Base-by-base conservation (phyloP, 2,329 filamentous ascomycete species). In the Trichoderma koningiopsis region DNA sequence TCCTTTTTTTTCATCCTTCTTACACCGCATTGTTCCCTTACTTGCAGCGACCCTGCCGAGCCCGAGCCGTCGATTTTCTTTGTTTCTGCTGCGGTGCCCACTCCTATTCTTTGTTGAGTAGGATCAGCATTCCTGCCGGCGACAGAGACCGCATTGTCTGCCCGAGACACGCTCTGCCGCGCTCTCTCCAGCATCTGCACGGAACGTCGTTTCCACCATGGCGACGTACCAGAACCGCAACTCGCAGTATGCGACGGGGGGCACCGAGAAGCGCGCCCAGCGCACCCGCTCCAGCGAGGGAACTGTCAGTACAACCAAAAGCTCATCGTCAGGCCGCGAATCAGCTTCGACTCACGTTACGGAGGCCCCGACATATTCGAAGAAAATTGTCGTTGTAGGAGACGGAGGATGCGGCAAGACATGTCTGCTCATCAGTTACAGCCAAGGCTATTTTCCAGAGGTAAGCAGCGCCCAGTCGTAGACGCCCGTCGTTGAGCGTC, bases 371-470 rank as follows among this genome's bases (percentile, higher is more conserved):
- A 88, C 93, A 69, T 97, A 96, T 83, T 98, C 95, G 74, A 99
- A 99, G 86, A 99, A 99, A 87, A 96, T 99, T 79, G 96, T 99
- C 56, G 96, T 99, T 63, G 96, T 99, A 57, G 96, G 96, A 72
- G 96, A 99, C 81, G 96, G 96, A 76, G 96, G 96, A 72, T 99
- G 96, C 81, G 96, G 96, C 76, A 99, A 99, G 89, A 99, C 96
- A 10, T 99, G 96, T 84, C 85, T 99, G 74, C 85, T 99, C 81
- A 99, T 99, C 82, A 97, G 94, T 83, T 99, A 98, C 85, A 97
- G 94, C 77, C 94, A 98, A 83, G 96, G 96, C 70, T 97, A 97
- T 81, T 99, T 99, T 79, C 96, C 96, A 82, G 95, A 99, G 92
- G 96, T 97, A 85, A 74, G 86, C 27, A 35, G 40, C 27, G 52